Evolutionary conservation across 2,329 filamentous ascomycete genomes (phyloP).

Genomic region (Phialophora verrucosa): DNA sequence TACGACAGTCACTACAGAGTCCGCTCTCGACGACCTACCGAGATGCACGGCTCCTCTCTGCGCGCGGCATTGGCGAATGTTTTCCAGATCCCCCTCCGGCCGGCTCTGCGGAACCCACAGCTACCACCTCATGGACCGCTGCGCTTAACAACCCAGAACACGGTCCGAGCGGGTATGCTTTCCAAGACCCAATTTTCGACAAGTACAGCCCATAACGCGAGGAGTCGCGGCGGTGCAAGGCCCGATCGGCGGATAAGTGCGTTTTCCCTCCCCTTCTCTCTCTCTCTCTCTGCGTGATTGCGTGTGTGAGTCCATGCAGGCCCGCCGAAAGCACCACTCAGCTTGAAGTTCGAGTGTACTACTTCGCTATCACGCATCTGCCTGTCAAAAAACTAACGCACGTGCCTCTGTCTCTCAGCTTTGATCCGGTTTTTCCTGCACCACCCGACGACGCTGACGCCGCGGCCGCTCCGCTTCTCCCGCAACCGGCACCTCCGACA

Average conservation of each 20-base stretch:
- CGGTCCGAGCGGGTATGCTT: slow-evolving; percentile 6
- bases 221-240: slow-evolving; percentile 40
- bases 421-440: slow-evolving; percentile 73
- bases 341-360: no score
- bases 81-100: slow-evolving; percentile 51
- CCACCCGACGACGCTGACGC: slow-evolving; percentile 65
- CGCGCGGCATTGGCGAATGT: slow-evolving; percentile 53
- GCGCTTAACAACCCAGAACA: slow-evolving; percentile 44
- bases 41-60: slow-evolving; percentile 47
- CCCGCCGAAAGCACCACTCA: neutral
- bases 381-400: no score
- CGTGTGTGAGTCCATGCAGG: neutral
- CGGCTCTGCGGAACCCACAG: slow-evolving; percentile 16
- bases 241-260: slow-evolving; percentile 54
- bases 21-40: neutral
- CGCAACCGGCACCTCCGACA: slow-evolving; percentile 87
- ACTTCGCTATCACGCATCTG: no score
- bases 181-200: slow-evolving; percentile 46
- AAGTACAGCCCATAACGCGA: slow-evolving; percentile 48
- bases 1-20: neutral
- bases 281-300: neutral
- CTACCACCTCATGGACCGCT: neutral
- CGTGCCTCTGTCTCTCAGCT: slow-evolving; percentile 48
- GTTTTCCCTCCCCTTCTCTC: slow-evolving; percentile 37
- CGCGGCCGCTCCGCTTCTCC: slow-evolving; percentile 82